Percentiles rank a stretch among this genome's conserved stretches.
Evolutionary conservation across 1,284 basidiomycete species (phyloP).

Genomic region (Leccinum subrobustum): DNA sequence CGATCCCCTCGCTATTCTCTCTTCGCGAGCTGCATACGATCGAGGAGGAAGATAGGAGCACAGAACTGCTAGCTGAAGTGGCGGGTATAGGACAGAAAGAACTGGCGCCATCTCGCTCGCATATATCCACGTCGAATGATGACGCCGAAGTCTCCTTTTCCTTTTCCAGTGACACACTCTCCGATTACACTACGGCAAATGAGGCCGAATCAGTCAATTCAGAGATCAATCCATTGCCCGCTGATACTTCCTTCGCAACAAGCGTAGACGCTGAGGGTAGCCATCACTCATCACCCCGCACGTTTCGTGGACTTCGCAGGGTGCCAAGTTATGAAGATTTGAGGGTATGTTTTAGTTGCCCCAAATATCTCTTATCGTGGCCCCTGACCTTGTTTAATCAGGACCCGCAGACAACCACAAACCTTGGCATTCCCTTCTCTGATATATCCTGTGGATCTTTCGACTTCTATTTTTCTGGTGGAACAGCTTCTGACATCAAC

Average conservation of each 20-base stretch:
- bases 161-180: constrained; percentile 13
- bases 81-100: background rate
- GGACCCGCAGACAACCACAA: background rate
- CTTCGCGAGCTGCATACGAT: constrained; percentile 3
- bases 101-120: background rate
- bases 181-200: background rate
- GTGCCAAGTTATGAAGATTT: constrained; percentile 19
- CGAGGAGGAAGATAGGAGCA: constrained; percentile 6
- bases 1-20: background rate
- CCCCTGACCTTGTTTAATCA: background rate
- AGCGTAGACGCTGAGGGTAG: constrained; percentile 18
- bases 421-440: background rate
- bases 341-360: constrained; percentile 9
- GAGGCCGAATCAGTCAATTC: background rate
- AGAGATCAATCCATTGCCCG: background rate
- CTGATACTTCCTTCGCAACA: constrained; percentile 22
- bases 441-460: constrained; percentile 4
- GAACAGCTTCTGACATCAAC: background rate
- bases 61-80: background rate
- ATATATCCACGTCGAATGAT: background rate
- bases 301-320: constrained; percentile 20
- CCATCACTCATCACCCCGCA: background rate
- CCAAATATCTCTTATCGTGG: background rate
- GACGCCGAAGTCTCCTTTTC: constrained; percentile 5
- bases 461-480: background rate